These are phyloP conservation scores for Aureobasidium sp. DNA, from an alignment of 2,329 filamentous ascomycete genomes.

Conservation along the genomic window DNA sequence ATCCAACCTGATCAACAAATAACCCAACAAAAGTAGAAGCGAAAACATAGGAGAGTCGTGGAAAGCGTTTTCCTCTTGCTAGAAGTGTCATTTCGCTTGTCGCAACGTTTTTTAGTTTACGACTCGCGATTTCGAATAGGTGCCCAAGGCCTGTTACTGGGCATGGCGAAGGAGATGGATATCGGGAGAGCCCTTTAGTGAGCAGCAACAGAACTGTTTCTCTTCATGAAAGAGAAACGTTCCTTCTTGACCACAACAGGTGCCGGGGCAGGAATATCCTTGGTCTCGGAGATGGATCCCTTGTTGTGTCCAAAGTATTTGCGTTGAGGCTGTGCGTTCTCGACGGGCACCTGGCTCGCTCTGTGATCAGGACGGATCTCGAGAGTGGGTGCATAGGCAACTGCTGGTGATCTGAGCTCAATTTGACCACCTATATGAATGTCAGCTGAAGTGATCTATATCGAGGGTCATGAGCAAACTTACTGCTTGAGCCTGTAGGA, in stretches of 20 bases:
- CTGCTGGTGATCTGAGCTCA: conserved; percentile 6
- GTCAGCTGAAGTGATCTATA: background rate
- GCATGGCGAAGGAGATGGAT: too few relatives aligned
- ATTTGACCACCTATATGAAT: background rate
- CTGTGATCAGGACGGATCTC: conserved; percentile 5
- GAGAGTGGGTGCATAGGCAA: background rate
- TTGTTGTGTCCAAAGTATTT: conserved; percentile 13
- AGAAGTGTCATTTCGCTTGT: background rate
- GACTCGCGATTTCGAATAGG: background rate
- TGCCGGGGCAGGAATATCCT: background rate
- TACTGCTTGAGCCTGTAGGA: conserved; percentile 6
- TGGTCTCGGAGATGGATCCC: background rate
- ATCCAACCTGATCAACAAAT: background rate
- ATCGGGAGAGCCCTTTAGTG: background rate
- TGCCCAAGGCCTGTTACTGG: too few relatives aligned
- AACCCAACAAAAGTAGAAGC: background rate
- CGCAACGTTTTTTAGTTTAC: background rate
- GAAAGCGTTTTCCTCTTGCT: background rate
- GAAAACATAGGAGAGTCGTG: conserved; percentile 5
- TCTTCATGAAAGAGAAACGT: conserved; percentile 14
- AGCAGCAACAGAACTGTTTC: conserved; percentile 12
- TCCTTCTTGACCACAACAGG: conserved; percentile 12
- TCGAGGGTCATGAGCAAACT: background rate
- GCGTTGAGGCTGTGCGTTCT: background rate
- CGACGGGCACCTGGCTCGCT: background rate